Conservation (phyloP, 768 basidiomycete species). For the Dictyophora rubrovolvata region DNA sequence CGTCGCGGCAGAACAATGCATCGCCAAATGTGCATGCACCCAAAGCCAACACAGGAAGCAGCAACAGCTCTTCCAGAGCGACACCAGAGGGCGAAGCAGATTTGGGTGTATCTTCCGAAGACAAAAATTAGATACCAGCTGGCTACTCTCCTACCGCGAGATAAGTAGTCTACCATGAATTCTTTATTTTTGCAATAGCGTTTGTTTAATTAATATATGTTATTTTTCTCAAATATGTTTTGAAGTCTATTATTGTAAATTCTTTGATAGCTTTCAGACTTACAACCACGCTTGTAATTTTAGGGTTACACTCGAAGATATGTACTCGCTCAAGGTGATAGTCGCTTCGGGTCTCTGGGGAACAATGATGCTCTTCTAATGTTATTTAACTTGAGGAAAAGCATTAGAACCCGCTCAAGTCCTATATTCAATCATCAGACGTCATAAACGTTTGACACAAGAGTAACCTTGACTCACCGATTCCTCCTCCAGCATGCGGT, state of each 20-base stretch:
- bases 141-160: not conserved
- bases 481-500: constrained; percentile 95
- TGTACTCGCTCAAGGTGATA: constrained; percentile 57
- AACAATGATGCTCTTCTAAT: constrained; percentile 88
- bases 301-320: not conserved
- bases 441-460: not conserved
- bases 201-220: not conserved
- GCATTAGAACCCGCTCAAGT: constrained; percentile 90
- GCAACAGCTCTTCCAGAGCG: not conserved
- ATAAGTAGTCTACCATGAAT: not conserved
- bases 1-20: not conserved
- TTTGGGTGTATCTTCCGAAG: not conserved
- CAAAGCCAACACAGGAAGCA: not conserved
- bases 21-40: not conserved
- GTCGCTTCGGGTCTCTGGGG: constrained; percentile 92
- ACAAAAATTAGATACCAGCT: not conserved
- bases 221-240: not conserved
- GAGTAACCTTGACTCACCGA: constrained; percentile 35
- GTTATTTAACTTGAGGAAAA: constrained; percentile 95
- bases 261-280: not conserved
- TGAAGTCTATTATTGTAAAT: not conserved
- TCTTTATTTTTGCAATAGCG: not conserved
- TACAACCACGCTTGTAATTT: not conserved
- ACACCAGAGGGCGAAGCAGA: constrained; percentile 1
- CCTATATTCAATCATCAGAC: constrained; percentile 22